These are phyloP conservation scores for Lycium barbarum DNA, from an alignment of 257 asterid genomes.

Conservation along the genomic window DNA sequence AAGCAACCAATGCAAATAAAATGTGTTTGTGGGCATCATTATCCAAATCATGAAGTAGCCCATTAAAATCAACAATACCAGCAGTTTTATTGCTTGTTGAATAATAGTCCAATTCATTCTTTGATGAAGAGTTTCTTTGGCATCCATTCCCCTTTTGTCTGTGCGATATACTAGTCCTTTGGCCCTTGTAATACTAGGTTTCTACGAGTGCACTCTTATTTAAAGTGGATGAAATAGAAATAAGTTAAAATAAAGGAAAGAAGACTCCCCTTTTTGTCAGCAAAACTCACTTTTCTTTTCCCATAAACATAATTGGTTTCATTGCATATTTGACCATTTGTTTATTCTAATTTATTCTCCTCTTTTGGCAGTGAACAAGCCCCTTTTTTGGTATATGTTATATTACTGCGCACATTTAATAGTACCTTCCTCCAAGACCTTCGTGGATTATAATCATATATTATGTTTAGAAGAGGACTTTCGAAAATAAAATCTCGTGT, in stretches of 20 bases:
- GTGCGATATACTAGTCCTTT: not conserved
- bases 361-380: not conserved
- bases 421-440: too few relatives aligned
- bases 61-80: constrained; percentile 41
- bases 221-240: not conserved
- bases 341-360: not conserved
- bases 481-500: too few relatives aligned
- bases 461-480: too few relatives aligned
- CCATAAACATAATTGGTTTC: not conserved
- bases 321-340: not conserved
- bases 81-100: constrained; percentile 45
- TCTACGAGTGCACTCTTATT: not conserved
- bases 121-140: constrained; percentile 15
- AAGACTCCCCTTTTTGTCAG: not conserved
- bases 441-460: too few relatives aligned
- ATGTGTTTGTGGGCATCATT: constrained; percentile 61
- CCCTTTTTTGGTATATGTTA: not conserved
- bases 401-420: not conserved
- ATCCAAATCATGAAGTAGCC: constrained; percentile 59
- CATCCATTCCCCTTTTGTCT: not conserved
- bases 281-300: too few relatives aligned
- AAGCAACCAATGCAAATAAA: constrained; percentile 58
- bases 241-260: not conserved
- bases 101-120: constrained; percentile 35
- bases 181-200: not conserved